Conservation (phyloP, 1,139 yeast species). For the Hyphopichia pseudoburtonii region DNA sequence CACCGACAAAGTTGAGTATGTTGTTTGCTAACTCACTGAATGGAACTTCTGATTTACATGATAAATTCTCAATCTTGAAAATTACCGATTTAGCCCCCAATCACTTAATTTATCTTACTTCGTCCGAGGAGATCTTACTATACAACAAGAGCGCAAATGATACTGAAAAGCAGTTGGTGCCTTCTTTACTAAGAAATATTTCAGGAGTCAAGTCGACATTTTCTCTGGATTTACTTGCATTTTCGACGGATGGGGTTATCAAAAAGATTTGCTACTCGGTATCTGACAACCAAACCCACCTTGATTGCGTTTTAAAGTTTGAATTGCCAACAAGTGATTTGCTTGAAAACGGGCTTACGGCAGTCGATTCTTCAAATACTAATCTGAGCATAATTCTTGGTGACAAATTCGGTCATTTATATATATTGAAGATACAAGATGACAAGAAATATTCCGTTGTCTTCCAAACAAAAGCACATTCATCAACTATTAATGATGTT, state of each 20-base stretch:
- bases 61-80: slow-evolving; percentile 9
- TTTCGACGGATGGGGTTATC: slow-evolving; percentile 42
- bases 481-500: slow-evolving; percentile 49
- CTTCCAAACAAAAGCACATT: slow-evolving; percentile 44
- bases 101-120: slow-evolving; percentile 27
- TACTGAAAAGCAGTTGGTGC: slow-evolving; percentile 21
- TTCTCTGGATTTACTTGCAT: slow-evolving; percentile 30
- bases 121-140: slow-evolving; percentile 30
- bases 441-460: slow-evolving; percentile 8
- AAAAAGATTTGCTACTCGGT: slow-evolving; percentile 17
- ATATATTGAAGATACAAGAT: slow-evolving; percentile 16
- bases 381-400: slow-evolving; percentile 34
- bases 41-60: slow-evolving; percentile 3
- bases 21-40: slow-evolving; percentile 1
- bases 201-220: slow-evolving; percentile 35
- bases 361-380: slow-evolving; percentile 23
- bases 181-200: slow-evolving; percentile 34
- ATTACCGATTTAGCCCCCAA: slow-evolving; percentile 15
- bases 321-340: slow-evolving; percentile 26
- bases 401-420: slow-evolving; percentile 48
- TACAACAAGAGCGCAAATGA: slow-evolving; percentile 13
- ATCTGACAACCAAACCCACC: slow-evolving; percentile 9
- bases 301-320: slow-evolving; percentile 14
- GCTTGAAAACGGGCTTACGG: slow-evolving; percentile 26
- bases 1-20: slow-evolving; percentile 3